Evolutionary conservation across 805 yeast species (phyloP).

Genomic region (Lipomyces sp.): DNA sequence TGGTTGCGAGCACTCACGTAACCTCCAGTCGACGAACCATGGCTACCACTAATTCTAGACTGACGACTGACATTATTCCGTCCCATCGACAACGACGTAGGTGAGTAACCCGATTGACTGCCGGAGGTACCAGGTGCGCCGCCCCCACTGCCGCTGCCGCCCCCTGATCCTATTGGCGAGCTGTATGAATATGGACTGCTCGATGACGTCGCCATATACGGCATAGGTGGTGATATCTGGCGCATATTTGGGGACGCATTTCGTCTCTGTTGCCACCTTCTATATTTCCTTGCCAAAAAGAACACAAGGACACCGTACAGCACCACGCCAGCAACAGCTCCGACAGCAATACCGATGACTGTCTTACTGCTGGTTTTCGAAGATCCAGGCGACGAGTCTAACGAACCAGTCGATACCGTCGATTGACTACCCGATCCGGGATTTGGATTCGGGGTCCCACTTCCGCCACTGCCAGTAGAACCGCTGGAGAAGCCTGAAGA

Average conservation of each 20-base stretch:
- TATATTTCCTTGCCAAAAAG: constrained; percentile 57
- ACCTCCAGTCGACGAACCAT: constrained; percentile 25
- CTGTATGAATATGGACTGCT: constrained; percentile 2
- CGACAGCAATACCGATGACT: constrained; percentile 79
- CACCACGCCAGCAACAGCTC: constrained; percentile 78
- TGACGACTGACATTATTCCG: constrained; percentile 6
- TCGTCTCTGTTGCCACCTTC: constrained; percentile 31
- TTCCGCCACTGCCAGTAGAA: constrained; percentile 15
- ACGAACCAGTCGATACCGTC: constrained; percentile 42
- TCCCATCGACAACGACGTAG: constrained; percentile 10
- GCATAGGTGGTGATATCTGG: constrained; percentile 33
- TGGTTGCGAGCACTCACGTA: constrained; percentile 40
- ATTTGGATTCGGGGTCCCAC: constrained; percentile 27
- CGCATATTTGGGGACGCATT: constrained; percentile 16
- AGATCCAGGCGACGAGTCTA: constrained; percentile 42
- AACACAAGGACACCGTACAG: constrained; percentile 66
- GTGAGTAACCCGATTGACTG: constrained; percentile 6
- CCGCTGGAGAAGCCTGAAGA: background rate
- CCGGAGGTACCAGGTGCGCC: constrained; percentile 7
- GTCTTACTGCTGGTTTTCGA: constrained; percentile 44
- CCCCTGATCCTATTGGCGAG: constrained; percentile 18
- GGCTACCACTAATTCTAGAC: constrained; percentile 22
- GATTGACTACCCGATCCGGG: constrained; percentile 35
- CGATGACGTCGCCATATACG: constrained; percentile 15
- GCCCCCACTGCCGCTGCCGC: constrained; percentile 25